Percentiles rank a stretch among this genome's conserved stretches.
phyloP scores from a whole-genome alignment of 1,284 basidiomycete genomes.

The Pisolithus thermaeus region DNA sequence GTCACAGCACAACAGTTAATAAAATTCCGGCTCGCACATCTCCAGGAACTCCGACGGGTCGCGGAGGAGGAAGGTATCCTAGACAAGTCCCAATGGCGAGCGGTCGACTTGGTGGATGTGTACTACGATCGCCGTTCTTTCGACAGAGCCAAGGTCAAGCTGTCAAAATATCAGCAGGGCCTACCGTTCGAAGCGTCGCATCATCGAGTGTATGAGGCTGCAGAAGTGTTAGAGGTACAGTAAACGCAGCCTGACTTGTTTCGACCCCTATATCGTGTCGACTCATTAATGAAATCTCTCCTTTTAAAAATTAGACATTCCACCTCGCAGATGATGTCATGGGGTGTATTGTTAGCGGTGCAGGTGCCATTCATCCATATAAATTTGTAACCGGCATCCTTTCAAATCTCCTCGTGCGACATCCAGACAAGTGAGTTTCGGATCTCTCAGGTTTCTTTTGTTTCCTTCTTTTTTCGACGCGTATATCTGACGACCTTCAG shows the following conservation, averaged over 20 bases:
- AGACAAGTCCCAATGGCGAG: conserved; percentile 35
- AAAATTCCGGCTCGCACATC: conserved; percentile 27
- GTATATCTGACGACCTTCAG: conserved; percentile 16
- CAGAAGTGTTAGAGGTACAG: conserved; percentile 29
- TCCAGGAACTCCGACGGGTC: conserved; percentile 21
- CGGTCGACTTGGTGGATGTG: conserved; percentile 39
- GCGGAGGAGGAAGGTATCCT: conserved; percentile 27
- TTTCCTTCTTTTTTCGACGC: too few species aligned
- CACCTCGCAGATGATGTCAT: conserved; percentile 29
- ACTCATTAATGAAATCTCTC: neutral
- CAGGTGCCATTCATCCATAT: conserved; percentile 43
- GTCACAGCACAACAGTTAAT: conserved; percentile 16
- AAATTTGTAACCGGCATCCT: conserved; percentile 40
- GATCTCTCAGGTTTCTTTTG: too few species aligned
- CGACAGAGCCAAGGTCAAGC: conserved; percentile 27
- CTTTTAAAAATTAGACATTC: conserved; percentile 28
- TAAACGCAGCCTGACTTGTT: conserved; percentile 11
- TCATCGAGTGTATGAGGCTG: conserved; percentile 28
- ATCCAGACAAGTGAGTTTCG: conserved; percentile 31
- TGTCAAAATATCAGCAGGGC: conserved; percentile 32
- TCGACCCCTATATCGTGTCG: neutral
- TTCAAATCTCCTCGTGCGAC: conserved; percentile 30
- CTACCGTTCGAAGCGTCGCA: conserved; percentile 34
- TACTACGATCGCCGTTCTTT: conserved; percentile 31
- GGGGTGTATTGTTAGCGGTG: conserved; percentile 36